phyloP scores from a whole-genome alignment of 2,329 filamentous ascomycete species.

The Claviceps cyperi region DNA sequence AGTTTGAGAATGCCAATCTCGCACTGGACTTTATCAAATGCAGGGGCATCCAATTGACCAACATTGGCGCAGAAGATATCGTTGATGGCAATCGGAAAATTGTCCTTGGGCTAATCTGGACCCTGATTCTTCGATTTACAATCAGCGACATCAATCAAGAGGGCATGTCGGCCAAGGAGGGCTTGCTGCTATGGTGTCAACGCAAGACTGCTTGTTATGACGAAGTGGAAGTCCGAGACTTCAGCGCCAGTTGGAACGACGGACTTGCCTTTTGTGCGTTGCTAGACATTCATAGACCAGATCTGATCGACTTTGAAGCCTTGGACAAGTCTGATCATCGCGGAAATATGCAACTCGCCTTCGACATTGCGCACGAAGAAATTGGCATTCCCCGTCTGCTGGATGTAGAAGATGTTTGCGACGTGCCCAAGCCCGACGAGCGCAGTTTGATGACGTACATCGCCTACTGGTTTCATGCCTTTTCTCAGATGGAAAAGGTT shows the following conservation, averaged over 20 bases:
- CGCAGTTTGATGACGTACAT: conserved; percentile 98
- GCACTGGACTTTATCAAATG: conserved; percentile 87
- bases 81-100: conserved; percentile 98
- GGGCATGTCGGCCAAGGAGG: conserved; percentile 94
- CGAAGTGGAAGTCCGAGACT: conserved; percentile 88
- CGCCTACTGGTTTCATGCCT: conserved; percentile 99
- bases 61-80: conserved; percentile 95
- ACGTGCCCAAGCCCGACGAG: conserved; percentile 91
- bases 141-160: conserved; percentile 98
- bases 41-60: conserved; percentile 89
- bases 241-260: conserved; percentile 93
- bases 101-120: conserved; percentile 95
- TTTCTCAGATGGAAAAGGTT: conserved; percentile 96
- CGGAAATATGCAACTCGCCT: conserved; percentile 95
- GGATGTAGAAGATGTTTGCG: conserved; percentile 95
- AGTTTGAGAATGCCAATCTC: conserved; percentile 95
- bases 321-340: conserved; percentile 88
- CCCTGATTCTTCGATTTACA: conserved; percentile 90
- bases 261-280: conserved; percentile 92
- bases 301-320: conserved; percentile 91
- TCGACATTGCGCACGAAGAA: conserved; percentile 89
- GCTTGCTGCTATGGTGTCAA: conserved; percentile 90
- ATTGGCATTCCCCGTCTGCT: conserved; percentile 93
- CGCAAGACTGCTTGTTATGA: conserved; percentile 97
- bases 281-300: conserved; percentile 89